Base-by-base conservation (phyloP, 2,329 filamentous ascomycete species). In the Colletotrichum lentis region DNA sequence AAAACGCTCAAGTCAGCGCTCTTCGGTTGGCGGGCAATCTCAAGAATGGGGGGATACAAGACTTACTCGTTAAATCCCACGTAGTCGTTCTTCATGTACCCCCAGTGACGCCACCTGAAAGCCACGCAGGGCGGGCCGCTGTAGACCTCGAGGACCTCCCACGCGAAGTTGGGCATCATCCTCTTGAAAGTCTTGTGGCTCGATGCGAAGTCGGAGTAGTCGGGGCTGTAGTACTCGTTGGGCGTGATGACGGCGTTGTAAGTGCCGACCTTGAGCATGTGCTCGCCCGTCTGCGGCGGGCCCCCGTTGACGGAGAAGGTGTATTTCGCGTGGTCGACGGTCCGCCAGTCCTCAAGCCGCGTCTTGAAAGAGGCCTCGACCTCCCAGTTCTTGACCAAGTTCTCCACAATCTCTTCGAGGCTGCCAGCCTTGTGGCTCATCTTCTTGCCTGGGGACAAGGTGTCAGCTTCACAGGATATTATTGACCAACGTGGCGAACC, bases 381-480 rank as follows among this genome's bases (percentile, higher is more conserved):
- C 76, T 91, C 89, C 89, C 89, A 91, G 76, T 91, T 91, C 80
- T 91, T 91, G 74, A 91, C 88, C 1, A 91, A 83, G 74, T 91
- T 91, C 75, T 91, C 85, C 46, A 91, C 88, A 5, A 91, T 83
- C 56, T 83, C 78, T 16, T 86, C 83, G 3, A 91, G 83, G 64
- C 84, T 88, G 43, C 81, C 82, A 3, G 86, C 80, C 53, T 78
- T 77, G 75, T 91, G 89, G 72, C 77, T 83, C 76, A 80, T 82
- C 43, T 78, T 80, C 76, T 88, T 90, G 61, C 85, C 88, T 91
- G 73, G 31, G n/a, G 3, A 4, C 14, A 35, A 10, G 2, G 12
- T 2, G 31, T 64, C 16, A 64, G 49, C 11, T 11, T 11, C n/a
- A 10, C 11, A 7, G 1, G 31, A 20, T 6, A 24, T 24, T 2